These are phyloP conservation scores for Penicillium expansum DNA, from an alignment of 2,329 filamentous ascomycete species.

Conservation along the genomic window DNA sequence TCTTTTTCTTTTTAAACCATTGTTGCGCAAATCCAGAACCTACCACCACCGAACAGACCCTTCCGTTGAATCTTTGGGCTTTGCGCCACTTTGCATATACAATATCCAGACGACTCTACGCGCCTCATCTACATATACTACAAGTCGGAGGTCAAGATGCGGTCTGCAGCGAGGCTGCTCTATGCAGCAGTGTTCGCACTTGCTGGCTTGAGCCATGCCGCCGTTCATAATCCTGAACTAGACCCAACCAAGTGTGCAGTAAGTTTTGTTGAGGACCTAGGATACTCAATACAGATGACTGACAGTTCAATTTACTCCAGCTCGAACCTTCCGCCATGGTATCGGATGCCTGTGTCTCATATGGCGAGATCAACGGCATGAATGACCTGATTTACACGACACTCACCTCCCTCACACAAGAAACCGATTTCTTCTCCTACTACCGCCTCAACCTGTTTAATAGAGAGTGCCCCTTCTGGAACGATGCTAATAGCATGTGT, in stretches of 20 bases:
- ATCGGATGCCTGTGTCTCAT: slow-evolving; percentile 91
- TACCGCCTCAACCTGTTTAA: slow-evolving; percentile 94
- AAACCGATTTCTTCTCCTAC: slow-evolving; percentile 97
- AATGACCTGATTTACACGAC: slow-evolving; percentile 74
- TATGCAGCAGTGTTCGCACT: slow-evolving; percentile 63
- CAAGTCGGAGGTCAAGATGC: slow-evolving; percentile 43
- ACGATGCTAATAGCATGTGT: slow-evolving; percentile 88
- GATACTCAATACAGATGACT: background rate
- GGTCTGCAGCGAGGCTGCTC: slow-evolving; percentile 54
- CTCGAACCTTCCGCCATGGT: slow-evolving; percentile 87
- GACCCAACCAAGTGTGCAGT: slow-evolving; percentile 53
- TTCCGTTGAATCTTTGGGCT: background rate
- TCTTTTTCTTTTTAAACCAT: background rate
- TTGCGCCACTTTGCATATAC: slow-evolving; percentile 6
- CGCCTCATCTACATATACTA: background rate
- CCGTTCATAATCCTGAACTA: slow-evolving; percentile 39
- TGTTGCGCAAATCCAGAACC: background rate
- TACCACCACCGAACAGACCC: background rate
- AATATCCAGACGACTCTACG: background rate
- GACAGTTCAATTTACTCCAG: slow-evolving; percentile 48
- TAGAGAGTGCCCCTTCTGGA: slow-evolving; percentile 94
- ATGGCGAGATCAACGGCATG: slow-evolving; percentile 79
- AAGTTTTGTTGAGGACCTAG: slow-evolving; percentile 33
- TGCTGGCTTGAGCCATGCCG: slow-evolving; percentile 50
- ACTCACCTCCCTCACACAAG: slow-evolving; percentile 74